Evolutionary conservation across 2,329 filamentous ascomycete genomes (phyloP).

Genomic region (Venturia nashicola): DNA sequence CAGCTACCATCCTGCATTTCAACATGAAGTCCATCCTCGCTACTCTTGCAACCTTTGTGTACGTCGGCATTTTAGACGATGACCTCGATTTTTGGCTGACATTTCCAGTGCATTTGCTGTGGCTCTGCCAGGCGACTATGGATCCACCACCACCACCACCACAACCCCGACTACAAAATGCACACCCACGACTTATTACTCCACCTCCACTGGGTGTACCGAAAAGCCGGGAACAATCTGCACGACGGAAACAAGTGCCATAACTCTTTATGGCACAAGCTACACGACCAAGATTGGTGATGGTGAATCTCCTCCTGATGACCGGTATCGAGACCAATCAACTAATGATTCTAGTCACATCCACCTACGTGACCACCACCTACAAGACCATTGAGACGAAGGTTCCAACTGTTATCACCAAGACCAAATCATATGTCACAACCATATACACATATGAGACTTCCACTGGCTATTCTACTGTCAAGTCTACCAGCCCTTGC

Average conservation of each 20-base stretch:
- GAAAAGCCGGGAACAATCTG: not conserved
- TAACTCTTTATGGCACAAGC: not conserved
- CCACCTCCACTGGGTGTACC: not conserved
- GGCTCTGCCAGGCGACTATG: not conserved
- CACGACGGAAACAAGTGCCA: not conserved
- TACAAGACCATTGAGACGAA: not conserved
- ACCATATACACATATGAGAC: not conserved
- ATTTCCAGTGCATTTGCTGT: not conserved
- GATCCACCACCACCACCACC: not conserved
- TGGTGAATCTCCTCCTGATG: not conserved
- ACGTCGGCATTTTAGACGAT: not conserved
- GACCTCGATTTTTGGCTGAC: not conserved
- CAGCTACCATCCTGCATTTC: not conserved
- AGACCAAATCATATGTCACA: not conserved
- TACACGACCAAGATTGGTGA: not conserved
- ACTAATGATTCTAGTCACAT: not conserved
- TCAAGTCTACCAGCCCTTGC: not conserved
- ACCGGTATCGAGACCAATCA: not conserved
- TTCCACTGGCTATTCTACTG: not conserved
- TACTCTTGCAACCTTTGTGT: not conserved
- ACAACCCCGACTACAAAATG: not conserved
- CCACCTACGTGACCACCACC: not conserved
- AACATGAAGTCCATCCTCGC: not conserved
- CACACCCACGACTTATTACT: not conserved
- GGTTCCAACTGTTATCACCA: not conserved